Evolutionary conservation across 1,139 yeast genomes (phyloP).

Genomic region (Scheffersomyces segobiensis): DNA sequence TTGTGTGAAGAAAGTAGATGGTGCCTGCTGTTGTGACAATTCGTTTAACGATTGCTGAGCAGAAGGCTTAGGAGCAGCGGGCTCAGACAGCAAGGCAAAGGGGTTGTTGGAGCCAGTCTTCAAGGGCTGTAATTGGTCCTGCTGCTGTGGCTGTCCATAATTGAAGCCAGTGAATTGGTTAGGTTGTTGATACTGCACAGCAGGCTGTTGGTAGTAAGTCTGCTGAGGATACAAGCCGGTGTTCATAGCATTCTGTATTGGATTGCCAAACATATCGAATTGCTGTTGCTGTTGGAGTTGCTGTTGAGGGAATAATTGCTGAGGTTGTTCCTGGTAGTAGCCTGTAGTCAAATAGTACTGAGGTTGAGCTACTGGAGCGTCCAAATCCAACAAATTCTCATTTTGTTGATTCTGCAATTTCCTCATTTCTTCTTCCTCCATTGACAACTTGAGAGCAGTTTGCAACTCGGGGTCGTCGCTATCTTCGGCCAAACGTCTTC

Average conservation of each 20-base stretch:
- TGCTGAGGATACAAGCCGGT: conserved; percentile 45
- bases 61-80: conserved; percentile 17
- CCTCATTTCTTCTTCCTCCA: conserved; percentile 86
- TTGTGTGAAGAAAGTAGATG: conserved; percentile 15
- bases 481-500: conserved; percentile 32
- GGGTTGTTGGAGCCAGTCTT: conserved; percentile 90
- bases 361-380: conserved; percentile 35
- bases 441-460: conserved; percentile 78
- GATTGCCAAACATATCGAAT: conserved; percentile 80
- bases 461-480: conserved; percentile 69
- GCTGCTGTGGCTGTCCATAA: conserved; percentile 28
- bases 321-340: conserved; percentile 32
- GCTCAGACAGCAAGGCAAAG: conserved; percentile 57
- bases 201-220: conserved; percentile 4
- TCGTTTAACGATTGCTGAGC: conserved; percentile 17
- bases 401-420: conserved; percentile 49
- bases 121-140: conserved; percentile 53
- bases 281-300: conserved; percentile 25
- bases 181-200: conserved; percentile 7
- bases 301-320: conserved; percentile 7
- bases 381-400: conserved; percentile 56
- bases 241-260: conserved; percentile 56
- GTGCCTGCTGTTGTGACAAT: conserved; percentile 26
- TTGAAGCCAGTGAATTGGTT: conserved; percentile 14
- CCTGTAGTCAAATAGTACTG: conserved; percentile 33